Percentiles rank a stretch among this genome's conserved stretches.
Evolutionary conservation across 1,284 basidiomycete species (phyloP).

Genomic region (Tremellales sp.): DNA sequence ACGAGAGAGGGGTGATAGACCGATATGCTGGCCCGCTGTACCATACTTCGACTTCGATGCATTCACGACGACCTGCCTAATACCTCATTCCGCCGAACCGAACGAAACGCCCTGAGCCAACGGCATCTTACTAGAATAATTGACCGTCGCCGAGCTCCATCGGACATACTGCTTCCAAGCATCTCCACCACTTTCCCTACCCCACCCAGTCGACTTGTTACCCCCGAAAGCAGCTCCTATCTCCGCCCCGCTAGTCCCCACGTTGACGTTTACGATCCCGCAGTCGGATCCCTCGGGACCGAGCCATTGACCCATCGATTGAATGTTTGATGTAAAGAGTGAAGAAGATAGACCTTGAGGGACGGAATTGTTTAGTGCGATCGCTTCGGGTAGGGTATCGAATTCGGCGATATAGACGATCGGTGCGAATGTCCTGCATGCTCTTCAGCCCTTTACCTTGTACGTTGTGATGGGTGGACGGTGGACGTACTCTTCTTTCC

Average conservation of each 20-base stretch:
- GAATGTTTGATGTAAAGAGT: slow-evolving; percentile 74
- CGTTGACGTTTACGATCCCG: slow-evolving; percentile 82
- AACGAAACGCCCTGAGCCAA: slow-evolving; percentile 91
- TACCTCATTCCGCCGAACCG: slow-evolving; percentile 23
- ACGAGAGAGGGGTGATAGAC: no score
- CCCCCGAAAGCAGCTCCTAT: slow-evolving; percentile 89
- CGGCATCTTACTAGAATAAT: slow-evolving; percentile 82
- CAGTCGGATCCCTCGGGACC: slow-evolving; percentile 81
- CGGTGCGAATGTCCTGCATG: slow-evolving; percentile 35
- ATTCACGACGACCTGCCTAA: no score
- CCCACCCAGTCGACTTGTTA: slow-evolving; percentile 59
- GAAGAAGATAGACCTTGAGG: slow-evolving; percentile 72
- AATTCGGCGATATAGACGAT: slow-evolving; percentile 82
- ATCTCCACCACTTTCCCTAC: slow-evolving; percentile 93
- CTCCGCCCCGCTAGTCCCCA: slow-evolving; percentile 89
- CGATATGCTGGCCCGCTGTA: no score
- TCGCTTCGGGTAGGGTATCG: slow-evolving; percentile 83
- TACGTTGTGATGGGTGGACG: slow-evolving; percentile 64
- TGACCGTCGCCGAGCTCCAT: slow-evolving; percentile 70
- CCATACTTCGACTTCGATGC: no score
- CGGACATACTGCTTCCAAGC: slow-evolving; percentile 77
- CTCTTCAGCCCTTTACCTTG: neutral
- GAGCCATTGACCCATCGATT: slow-evolving; percentile 82
- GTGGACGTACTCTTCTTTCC: slow-evolving; percentile 52
- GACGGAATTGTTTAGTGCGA: slow-evolving; percentile 86